These are phyloP conservation scores for Penicillium canariense DNA, from an alignment of 495 filamentous ascomycete species.

Conservation along the genomic window DNA sequence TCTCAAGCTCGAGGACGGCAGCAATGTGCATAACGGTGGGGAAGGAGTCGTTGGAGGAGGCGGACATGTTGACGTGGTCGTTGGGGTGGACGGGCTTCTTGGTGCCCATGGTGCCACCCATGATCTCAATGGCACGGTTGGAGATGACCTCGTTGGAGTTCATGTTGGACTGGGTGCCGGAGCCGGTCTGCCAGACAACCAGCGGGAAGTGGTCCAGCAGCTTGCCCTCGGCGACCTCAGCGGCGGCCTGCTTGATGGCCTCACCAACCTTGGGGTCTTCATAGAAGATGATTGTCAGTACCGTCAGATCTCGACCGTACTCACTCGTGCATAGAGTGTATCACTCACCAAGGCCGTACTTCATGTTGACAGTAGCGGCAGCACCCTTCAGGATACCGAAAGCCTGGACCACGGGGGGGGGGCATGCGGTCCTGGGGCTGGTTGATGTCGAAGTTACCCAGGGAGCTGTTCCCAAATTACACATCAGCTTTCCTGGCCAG, in stretches of 20 bases:
- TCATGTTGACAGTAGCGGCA: constrained; percentile 94
- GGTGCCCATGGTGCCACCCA: constrained; percentile 87
- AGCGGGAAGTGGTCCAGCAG: constrained; percentile 97
- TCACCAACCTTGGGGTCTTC: constrained; percentile 83
- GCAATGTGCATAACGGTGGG: constrained; percentile 99
- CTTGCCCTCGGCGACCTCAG: constrained; percentile 91
- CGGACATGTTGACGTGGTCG: constrained; percentile 98
- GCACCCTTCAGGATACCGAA: constrained; percentile 98
- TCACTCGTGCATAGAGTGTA: neutral
- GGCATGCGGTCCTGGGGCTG: constrained; percentile 99
- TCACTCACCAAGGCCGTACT: constrained; percentile 82
- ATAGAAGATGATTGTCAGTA: constrained; percentile 10
- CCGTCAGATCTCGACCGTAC: neutral
- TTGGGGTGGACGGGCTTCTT: constrained; percentile 99
- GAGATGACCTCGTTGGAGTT: constrained; percentile 99
- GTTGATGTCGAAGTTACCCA: constrained; percentile 98
- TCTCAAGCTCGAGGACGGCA: constrained; percentile 88
- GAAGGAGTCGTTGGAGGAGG: constrained; percentile 99
- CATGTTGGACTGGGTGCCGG: constrained; percentile 99
- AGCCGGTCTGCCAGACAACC: constrained; percentile 98
- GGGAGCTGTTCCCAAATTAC: constrained; percentile 53
- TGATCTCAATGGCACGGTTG: constrained; percentile 97
- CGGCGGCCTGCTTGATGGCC: constrained; percentile 91
- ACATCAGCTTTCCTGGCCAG: constrained; percentile 10
- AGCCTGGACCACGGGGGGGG: constrained; percentile 80